These are phyloP conservation scores for Macrocystidia cucumis DNA, from an alignment of 1,284 basidiomycete species.

Conservation along the genomic window DNA sequence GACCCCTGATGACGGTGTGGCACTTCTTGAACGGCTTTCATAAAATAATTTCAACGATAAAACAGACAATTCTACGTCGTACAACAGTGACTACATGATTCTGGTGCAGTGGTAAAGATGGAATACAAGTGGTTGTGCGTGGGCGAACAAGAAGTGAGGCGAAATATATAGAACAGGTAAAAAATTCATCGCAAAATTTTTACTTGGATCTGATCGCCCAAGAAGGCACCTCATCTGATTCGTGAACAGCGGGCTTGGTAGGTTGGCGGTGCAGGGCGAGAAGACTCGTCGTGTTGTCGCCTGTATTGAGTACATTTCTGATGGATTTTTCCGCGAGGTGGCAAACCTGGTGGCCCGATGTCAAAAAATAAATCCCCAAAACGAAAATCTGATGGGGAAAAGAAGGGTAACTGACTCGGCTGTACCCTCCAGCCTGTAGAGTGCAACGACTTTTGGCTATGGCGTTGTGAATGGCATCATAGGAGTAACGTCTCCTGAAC, in stretches of 20 bases:
- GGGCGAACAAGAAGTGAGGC: constrained; percentile 6
- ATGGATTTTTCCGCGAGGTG: constrained; percentile 65
- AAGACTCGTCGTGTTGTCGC: constrained; percentile 56
- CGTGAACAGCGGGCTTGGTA: constrained; percentile 15
- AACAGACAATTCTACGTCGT: no score
- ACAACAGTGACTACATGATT: no score
- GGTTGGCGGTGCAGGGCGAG: constrained; percentile 48
- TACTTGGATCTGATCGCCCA: constrained; percentile 20
- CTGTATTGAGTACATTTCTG: constrained; percentile 53
- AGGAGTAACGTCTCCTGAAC: constrained; percentile 58
- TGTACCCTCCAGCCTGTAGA: constrained; percentile 64
- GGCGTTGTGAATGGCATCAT: constrained; percentile 73
- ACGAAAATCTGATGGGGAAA: no score
- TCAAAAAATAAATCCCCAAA: constrained; percentile 8
- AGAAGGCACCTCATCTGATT: constrained; percentile 19
- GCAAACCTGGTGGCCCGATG: constrained; percentile 52
- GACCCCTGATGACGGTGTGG: no score
- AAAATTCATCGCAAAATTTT: constrained; percentile 7
- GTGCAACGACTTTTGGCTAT: constrained; percentile 60
- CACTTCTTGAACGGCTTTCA: constrained; percentile 2
- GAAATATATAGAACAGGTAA: constrained; percentile 6
- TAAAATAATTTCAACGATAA: not conserved
- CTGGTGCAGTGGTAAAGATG: no score
- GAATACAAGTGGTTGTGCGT: constrained; percentile 11
- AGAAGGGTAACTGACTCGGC: constrained; percentile 43